These are phyloP conservation scores for Carpinus viminea DNA, from an alignment of 306 rosid genomes.

Conservation along the genomic window DNA sequence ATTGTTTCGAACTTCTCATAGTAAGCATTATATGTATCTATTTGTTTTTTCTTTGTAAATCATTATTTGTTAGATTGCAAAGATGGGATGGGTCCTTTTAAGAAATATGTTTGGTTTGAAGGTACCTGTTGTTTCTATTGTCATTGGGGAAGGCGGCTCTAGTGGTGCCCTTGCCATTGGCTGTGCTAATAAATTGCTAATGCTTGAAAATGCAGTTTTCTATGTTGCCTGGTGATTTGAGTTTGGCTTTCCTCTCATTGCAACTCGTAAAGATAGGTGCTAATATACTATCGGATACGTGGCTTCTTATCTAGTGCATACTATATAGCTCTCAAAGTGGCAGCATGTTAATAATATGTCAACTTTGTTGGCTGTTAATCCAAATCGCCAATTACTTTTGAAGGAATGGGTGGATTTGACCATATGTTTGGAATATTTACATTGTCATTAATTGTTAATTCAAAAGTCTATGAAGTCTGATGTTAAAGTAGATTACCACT, in stretches of 20 bases:
- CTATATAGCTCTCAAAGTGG: slow-evolving; percentile 26
- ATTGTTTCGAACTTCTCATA: too few relatives aligned
- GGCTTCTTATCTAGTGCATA: slow-evolving; percentile 19
- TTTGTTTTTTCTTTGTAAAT: too few relatives aligned
- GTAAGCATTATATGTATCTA: too few relatives aligned
- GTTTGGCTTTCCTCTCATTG: slow-evolving; percentile 18
- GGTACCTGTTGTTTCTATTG: slow-evolving; percentile 85
- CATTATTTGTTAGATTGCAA: too few relatives aligned
- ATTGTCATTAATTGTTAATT: slow-evolving; percentile 16
- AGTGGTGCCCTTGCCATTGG: slow-evolving; percentile 99
- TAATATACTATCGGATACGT: slow-evolving; percentile 5
- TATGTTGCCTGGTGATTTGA: slow-evolving; percentile 88
- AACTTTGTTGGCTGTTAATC: slow-evolving; percentile 7
- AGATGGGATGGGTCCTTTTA: slow-evolving; percentile 25
- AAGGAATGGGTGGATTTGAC: slow-evolving; percentile 9
- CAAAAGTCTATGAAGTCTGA: slow-evolving; percentile 9
- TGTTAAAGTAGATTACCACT: slow-evolving; percentile 3
- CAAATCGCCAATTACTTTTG: neutral
- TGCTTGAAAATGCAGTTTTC: slow-evolving; percentile 98
- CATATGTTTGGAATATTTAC: neutral
- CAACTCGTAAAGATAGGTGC: slow-evolving; percentile 17
- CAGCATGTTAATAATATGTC: slow-evolving; percentile 15
- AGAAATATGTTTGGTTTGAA: slow-evolving; percentile 90
- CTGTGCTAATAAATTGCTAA: slow-evolving; percentile 87
- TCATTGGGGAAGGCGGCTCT: slow-evolving; percentile 99